phyloP scores from a whole-genome alignment of 306 rosid species.

The Quercus cerris region DNA sequence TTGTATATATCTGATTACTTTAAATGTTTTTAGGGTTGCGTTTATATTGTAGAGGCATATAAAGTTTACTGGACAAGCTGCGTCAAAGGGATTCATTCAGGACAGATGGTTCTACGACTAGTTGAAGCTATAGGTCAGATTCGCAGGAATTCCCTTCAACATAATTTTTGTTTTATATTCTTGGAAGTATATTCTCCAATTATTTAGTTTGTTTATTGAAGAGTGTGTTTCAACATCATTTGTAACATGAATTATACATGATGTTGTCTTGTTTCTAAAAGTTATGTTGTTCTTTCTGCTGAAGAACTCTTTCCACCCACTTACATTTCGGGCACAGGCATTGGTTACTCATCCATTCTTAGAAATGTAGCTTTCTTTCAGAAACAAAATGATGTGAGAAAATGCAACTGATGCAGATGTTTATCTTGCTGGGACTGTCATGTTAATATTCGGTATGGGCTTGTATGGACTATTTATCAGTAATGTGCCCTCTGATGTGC shows the following conservation, averaged over 20 bases:
- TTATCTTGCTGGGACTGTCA: slow-evolving; percentile 97
- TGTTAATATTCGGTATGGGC: slow-evolving; percentile 96
- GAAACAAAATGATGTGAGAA: slow-evolving; percentile 3
- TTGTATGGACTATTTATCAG: slow-evolving; percentile 86
- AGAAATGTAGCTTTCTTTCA: background rate
- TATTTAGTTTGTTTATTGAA: background rate
- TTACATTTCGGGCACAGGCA: background rate
- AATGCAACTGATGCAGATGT: slow-evolving; percentile 65
- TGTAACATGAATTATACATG: background rate
- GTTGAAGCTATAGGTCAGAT: slow-evolving; percentile 95
- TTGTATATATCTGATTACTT: slow-evolving; percentile 14
- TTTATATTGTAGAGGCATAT: slow-evolving; percentile 75
- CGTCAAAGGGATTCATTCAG: slow-evolving; percentile 84
- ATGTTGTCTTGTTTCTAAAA: background rate
- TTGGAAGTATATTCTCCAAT: background rate
- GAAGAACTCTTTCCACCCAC: slow-evolving; percentile 4
- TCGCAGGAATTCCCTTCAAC: slow-evolving; percentile 1
- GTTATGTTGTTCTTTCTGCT: background rate
- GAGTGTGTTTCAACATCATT: background rate
- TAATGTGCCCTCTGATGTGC: slow-evolving; percentile 52
- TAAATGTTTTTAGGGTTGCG: slow-evolving; percentile 67
- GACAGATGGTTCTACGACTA: slow-evolving; percentile 81
- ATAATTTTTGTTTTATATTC: background rate
- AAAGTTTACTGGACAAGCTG: slow-evolving; percentile 91
- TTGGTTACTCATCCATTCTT: background rate